A percentile compares a stretch with the other conserved stretches of the same genome.
phyloP scores from a whole-genome alignment of 2,329 filamentous ascomycete species.

The Fusarium gaditjirri region DNA sequence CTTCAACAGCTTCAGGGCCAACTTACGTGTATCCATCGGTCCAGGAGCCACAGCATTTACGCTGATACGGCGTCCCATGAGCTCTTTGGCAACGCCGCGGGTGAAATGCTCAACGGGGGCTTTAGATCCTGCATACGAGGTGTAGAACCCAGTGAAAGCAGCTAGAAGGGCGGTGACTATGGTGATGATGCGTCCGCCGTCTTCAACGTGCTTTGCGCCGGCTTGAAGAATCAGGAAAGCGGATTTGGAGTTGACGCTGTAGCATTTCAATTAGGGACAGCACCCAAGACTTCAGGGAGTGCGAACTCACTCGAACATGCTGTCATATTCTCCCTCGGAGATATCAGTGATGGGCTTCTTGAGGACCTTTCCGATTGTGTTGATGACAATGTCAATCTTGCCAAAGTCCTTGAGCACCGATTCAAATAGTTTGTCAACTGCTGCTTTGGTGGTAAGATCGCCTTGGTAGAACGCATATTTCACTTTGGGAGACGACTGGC shows the following conservation, averaged over 20 bases:
- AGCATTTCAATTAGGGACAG: too few species aligned
- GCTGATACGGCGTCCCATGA: not conserved
- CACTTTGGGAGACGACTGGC: not conserved
- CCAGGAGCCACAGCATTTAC: not conserved
- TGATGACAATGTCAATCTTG: not conserved
- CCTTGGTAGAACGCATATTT: not conserved
- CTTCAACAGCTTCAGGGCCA: rapidly evolving
- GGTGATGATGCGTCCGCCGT: not conserved
- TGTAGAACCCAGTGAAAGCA: not conserved
- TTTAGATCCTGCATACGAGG: not conserved
- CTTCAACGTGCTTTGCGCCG: not conserved
- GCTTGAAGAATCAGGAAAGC: not conserved
- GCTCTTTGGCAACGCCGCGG: not conserved
- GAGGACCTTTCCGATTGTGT: not conserved
- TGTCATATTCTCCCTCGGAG: not conserved
- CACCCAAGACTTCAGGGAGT: too few species aligned
- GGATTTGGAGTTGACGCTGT: not conserved
- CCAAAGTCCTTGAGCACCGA: not conserved
- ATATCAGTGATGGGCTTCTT: not conserved
- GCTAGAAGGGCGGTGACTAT: not conserved
- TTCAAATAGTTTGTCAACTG: not conserved
- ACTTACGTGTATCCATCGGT: not conserved
- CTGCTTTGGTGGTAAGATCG: not conserved
- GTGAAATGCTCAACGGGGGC: not conserved
- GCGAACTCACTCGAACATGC: not conserved